Percentiles rank a stretch among this genome's conserved stretches.
phyloP scores from a whole-genome alignment of 768 basidiomycete species.

The Amanita muscaria region DNA sequence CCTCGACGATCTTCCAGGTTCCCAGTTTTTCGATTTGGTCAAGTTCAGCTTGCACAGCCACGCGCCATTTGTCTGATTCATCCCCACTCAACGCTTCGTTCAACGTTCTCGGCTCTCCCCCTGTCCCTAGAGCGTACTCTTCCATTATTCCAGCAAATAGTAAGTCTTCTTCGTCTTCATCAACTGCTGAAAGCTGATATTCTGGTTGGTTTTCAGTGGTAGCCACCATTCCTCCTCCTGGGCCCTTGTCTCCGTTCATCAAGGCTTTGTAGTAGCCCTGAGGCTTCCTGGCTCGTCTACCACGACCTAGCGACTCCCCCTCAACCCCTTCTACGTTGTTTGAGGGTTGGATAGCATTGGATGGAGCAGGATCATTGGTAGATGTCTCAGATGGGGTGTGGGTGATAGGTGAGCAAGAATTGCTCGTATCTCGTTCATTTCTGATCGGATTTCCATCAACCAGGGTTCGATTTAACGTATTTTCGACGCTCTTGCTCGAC shows the following conservation, averaged over 20 bases:
- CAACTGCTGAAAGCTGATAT: not conserved
- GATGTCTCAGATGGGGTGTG: no score
- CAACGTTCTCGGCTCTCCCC: not conserved
- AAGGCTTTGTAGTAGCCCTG: not conserved
- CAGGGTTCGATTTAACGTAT: no score
- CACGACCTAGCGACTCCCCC: not conserved
- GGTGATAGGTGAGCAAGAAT: not conserved
- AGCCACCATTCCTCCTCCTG: not conserved
- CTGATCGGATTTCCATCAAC: no score
- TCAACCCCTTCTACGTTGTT: not conserved
- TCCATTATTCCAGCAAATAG: not conserved
- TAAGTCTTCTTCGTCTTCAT: not conserved
- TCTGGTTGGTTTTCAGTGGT: not conserved
- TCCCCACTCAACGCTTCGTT: not conserved
- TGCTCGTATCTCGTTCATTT: no score
- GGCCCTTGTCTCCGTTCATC: not conserved
- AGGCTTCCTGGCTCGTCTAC: not conserved
- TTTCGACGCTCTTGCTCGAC: no score
- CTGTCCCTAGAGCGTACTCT: not conserved
- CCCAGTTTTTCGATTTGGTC: constrained; percentile 13
- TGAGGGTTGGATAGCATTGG: not conserved
- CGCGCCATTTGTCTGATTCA: not conserved
- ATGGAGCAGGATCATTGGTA: not conserved
- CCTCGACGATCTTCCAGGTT: constrained; percentile 18
- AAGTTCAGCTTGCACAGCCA: constrained; percentile 6